Percentiles rank a stretch among this genome's conserved stretches.
phyloP scores from a whole-genome alignment of 768 basidiomycete genomes.

The Gelatoporia subvermispora region DNA sequence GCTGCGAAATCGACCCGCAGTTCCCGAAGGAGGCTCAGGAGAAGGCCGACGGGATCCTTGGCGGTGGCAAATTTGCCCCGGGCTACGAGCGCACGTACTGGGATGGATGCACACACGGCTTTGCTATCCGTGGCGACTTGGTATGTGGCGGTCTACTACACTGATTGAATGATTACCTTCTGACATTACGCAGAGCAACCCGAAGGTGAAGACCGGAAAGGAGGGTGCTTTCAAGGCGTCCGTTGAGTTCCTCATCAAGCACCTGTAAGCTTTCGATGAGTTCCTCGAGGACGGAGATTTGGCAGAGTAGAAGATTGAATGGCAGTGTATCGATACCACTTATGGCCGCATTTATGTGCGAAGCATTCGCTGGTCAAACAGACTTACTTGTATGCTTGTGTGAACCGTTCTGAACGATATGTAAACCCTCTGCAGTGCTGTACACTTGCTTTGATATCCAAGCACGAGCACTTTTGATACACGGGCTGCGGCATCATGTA shows the following conservation, averaged over 20 bases:
- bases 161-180: background rate
- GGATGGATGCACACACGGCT: constrained; percentile 24
- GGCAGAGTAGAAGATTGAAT: too few relatives aligned
- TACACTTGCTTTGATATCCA: too few relatives aligned
- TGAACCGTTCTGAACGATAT: too few relatives aligned
- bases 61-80: constrained; percentile 30
- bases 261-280: constrained; percentile 15
- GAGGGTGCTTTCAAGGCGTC: constrained; percentile 57
- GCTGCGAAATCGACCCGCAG: constrained; percentile 45
- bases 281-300: background rate
- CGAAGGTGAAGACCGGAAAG: constrained; percentile 54
- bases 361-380: too few relatives aligned
- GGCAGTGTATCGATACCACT: too few relatives aligned
- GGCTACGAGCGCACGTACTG: constrained; percentile 32
- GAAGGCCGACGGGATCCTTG: constrained; percentile 34
- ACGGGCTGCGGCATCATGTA: too few relatives aligned
- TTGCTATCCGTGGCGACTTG: constrained; percentile 37
- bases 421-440: too few relatives aligned
- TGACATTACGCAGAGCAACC: constrained; percentile 27
- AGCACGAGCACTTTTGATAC: too few relatives aligned
- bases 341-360: too few relatives aligned
- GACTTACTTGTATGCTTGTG: too few relatives aligned
- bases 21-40: constrained; percentile 47
- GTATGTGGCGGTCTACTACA: constrained; percentile 12
- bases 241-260: constrained; percentile 48